Evolutionary conservation across 352 stramenopile genomes (phyloP).

Genomic region (Phytophthora pisi): DNA sequence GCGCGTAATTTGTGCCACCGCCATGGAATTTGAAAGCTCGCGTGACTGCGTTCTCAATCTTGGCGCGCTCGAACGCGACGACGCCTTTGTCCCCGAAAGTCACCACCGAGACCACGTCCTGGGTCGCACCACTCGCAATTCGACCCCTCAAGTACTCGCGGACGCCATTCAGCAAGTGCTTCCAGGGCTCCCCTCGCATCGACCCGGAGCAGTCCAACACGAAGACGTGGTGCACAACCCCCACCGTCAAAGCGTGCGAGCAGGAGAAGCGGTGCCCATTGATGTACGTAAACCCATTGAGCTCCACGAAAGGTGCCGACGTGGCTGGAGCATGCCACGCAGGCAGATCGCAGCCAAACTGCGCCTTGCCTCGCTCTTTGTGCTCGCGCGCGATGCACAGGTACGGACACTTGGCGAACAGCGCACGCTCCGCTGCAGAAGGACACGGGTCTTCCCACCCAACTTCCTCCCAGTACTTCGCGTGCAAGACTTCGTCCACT

Average conservation of each 20-base stretch:
- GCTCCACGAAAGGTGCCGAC: not conserved
- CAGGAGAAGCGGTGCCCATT: constrained; percentile 37
- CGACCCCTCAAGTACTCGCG: not conserved
- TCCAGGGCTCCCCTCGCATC: constrained; percentile 35
- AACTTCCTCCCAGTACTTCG: constrained; percentile 33
- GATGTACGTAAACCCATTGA: constrained; percentile 22
- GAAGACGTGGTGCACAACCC: constrained; percentile 37
- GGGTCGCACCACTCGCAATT: constrained; percentile 15
- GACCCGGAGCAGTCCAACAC: constrained; percentile 40
- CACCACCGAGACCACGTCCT: constrained; percentile 33
- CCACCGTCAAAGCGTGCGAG: constrained; percentile 16
- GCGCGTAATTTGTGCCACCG: not conserved
- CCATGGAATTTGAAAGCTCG: not conserved
- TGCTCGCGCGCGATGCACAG: constrained; percentile 34
- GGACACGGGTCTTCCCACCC: constrained; percentile 48
- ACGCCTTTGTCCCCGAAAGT: constrained; percentile 21
- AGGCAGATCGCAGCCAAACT: constrained; percentile 19
- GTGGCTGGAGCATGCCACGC: constrained; percentile 32
- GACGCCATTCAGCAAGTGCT: constrained; percentile 18
- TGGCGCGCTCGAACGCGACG: constrained; percentile 7
- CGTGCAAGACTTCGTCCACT: constrained; percentile 38
- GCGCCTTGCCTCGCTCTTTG: constrained; percentile 9
- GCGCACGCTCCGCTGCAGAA: constrained; percentile 8
- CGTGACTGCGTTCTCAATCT: not conserved
- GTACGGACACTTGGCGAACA: constrained; percentile 29